A percentile compares a stretch with the other conserved stretches of the same genome.
Conservation (phyloP, 805 yeast genomes). For the Cyberlindnera meyerae region DNA sequence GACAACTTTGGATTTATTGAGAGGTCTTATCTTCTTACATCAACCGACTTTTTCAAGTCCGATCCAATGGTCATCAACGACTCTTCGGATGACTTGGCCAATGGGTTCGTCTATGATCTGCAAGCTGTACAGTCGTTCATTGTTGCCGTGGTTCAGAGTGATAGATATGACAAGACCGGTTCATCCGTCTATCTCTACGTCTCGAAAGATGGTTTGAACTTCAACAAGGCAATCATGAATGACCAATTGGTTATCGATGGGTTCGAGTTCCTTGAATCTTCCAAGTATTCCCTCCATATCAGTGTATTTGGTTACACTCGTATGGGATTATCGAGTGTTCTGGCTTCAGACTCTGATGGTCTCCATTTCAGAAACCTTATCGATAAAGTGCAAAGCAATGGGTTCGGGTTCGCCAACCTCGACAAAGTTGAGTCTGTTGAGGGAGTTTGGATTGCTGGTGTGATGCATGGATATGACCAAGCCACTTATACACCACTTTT, state of each 20-base stretch:
- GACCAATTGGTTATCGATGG: slow-evolving; percentile 19
- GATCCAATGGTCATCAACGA: slow-evolving; percentile 26
- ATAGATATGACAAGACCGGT: slow-evolving; percentile 19
- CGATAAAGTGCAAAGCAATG: slow-evolving; percentile 31
- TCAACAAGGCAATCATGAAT: slow-evolving; percentile 31
- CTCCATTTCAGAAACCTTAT: slow-evolving; percentile 42
- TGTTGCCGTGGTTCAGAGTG: slow-evolving; percentile 28
- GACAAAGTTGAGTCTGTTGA: slow-evolving; percentile 47
- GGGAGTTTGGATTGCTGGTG: slow-evolving; percentile 58
- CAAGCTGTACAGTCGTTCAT: slow-evolving; percentile 31
- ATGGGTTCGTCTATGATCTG: slow-evolving; percentile 28
- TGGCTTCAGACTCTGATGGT: slow-evolving; percentile 48
- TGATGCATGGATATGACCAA: slow-evolving; percentile 20
- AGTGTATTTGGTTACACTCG: slow-evolving; percentile 26
- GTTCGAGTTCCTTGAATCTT: slow-evolving; percentile 32
- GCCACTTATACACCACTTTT: slow-evolving; percentile 16
- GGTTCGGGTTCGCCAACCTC: slow-evolving; percentile 30
- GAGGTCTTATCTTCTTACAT: slow-evolving; percentile 29
- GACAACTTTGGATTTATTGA: slow-evolving; percentile 30
- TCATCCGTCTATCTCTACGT: slow-evolving; percentile 23
- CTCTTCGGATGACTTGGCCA: slow-evolving; percentile 26
- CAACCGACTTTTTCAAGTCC: slow-evolving; percentile 43
- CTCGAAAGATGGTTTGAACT: slow-evolving; percentile 31
- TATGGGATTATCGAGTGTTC: slow-evolving; percentile 13
- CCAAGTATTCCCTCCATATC: slow-evolving; percentile 37